Evolutionary conservation across 163 green algal genomes (phyloP).

Genomic region (Dunaliella salina): DNA sequence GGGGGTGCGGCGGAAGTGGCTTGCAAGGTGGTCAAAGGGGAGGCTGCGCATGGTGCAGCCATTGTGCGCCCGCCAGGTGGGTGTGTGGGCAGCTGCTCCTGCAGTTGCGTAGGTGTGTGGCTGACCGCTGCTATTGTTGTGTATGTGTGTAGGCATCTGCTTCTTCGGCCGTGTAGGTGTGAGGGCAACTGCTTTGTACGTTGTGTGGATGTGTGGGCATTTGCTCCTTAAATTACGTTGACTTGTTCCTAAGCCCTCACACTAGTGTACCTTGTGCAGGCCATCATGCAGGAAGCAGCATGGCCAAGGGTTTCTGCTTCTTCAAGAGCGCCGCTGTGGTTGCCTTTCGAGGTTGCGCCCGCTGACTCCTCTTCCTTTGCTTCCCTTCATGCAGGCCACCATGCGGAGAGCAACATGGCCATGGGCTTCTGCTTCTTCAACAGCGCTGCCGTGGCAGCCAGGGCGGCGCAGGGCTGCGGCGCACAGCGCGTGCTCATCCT

Average conservation of each 20-base stretch:
- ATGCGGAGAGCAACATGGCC: constrained; percentile 69
- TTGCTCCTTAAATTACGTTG: too few species aligned
- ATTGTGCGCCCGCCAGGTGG: constrained; percentile 78
- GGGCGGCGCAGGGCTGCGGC: constrained; percentile 51
- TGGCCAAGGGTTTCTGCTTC: neutral
- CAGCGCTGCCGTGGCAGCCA: constrained; percentile 77
- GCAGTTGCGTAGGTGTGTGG: too few species aligned
- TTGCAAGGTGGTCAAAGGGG: constrained; percentile 23
- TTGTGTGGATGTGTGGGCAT: too few species aligned
- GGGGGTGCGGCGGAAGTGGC: constrained; percentile 47
- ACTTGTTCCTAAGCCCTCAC: too few species aligned
- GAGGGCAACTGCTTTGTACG: neutral
- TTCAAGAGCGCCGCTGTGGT: neutral
- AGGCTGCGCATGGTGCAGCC: constrained; percentile 51
- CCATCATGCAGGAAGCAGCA: neutral
- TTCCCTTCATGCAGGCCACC: constrained; percentile 60
- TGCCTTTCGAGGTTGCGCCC: neutral
- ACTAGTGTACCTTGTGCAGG: too few species aligned
- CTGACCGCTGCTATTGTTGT: too few species aligned
- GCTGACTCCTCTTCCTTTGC: neutral
- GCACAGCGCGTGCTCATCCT: constrained; percentile 75
- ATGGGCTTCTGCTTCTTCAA: constrained; percentile 98
- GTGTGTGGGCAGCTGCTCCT: too few species aligned
- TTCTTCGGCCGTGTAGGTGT: neutral
- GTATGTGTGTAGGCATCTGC: neutral